Conservation (phyloP, 306 rosid genomes). For the Rosa lucieae region DNA sequence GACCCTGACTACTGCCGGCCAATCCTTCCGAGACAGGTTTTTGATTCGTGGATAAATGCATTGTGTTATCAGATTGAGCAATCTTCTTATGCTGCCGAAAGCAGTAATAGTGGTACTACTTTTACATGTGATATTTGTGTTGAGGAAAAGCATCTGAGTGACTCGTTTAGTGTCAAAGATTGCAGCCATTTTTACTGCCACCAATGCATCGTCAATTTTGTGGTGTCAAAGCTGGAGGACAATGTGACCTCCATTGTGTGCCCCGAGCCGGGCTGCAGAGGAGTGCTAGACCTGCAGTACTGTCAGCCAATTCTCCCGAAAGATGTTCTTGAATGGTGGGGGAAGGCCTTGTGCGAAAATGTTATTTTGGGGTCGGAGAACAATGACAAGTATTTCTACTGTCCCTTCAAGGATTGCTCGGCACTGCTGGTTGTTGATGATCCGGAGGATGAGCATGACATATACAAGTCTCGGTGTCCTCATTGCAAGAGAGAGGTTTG, state of each 20-base stretch:
- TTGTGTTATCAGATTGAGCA: slow-evolving; percentile 26
- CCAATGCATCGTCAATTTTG: not conserved
- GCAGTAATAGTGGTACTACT: not conserved
- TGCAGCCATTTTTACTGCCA: slow-evolving; percentile 1
- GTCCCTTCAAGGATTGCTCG: slow-evolving; percentile 57
- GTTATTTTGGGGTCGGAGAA: slow-evolving; percentile 15
- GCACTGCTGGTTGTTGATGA: slow-evolving; percentile 27
- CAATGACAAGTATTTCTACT: slow-evolving; percentile 20
- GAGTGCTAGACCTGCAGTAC: slow-evolving; percentile 28
- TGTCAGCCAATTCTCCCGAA: slow-evolving; percentile 37
- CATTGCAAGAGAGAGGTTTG: slow-evolving; percentile 57
- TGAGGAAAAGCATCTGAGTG: not conserved
- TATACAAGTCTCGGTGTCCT: slow-evolving; percentile 43
- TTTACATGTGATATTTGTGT: not conserved
- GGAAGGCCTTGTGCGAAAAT: slow-evolving; percentile 34
- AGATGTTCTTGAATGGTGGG: slow-evolving; percentile 37
- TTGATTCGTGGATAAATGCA: slow-evolving; percentile 41
- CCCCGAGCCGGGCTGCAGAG: slow-evolving; percentile 41
- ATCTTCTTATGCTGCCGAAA: not conserved
- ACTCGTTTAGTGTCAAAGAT: slow-evolving; percentile 2
- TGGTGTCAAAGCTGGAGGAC: slow-evolving; percentile 40
- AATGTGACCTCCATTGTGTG: slow-evolving; percentile 35
- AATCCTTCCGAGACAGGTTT: slow-evolving; percentile 31
- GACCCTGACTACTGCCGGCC: slow-evolving; percentile 32
- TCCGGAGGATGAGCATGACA: not conserved